Evolutionary conservation across 1,284 basidiomycete genomes (phyloP).

Genomic region (Boletus albobrunnescens): DNA sequence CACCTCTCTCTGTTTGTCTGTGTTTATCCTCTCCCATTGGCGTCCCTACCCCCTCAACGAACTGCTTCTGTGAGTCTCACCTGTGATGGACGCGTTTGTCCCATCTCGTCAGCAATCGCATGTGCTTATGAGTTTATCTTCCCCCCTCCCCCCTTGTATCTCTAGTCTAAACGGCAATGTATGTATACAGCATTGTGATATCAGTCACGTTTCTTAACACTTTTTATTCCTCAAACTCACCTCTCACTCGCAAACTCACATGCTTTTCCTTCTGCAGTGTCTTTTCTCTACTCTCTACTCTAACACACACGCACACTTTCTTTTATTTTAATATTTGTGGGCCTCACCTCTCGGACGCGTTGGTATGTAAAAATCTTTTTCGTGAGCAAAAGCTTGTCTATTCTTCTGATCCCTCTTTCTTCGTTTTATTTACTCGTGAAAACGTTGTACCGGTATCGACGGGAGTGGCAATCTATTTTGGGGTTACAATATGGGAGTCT

Average conservation of each 20-base stretch:
- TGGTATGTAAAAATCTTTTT: background rate
- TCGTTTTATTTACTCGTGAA: background rate
- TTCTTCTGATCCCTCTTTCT: background rate
- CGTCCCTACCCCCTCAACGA: background rate
- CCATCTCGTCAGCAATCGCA: background rate
- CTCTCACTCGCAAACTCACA: background rate
- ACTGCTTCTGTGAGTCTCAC: slow-evolving; percentile 18
- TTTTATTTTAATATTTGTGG: background rate
- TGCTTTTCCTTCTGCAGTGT: background rate
- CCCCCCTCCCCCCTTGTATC: slow-evolving; percentile 5
- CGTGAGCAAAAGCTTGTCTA: background rate
- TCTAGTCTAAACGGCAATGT: slow-evolving; percentile 13
- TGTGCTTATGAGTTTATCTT: slow-evolving; percentile 15
- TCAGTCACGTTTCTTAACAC: background rate
- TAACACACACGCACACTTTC: background rate
- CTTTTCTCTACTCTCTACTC: too few relatives aligned
- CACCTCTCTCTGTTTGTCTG: background rate
- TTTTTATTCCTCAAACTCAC: background rate
- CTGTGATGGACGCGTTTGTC: slow-evolving; percentile 3
- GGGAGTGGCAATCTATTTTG: background rate
- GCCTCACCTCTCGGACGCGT: background rate
- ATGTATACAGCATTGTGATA: slow-evolving; percentile 8
- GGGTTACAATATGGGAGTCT: too few relatives aligned
- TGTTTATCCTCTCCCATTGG: background rate
- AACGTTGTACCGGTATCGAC: background rate